Conservation (phyloP, 495 filamentous ascomycete species). For the Rhypophila decipiens region DNA sequence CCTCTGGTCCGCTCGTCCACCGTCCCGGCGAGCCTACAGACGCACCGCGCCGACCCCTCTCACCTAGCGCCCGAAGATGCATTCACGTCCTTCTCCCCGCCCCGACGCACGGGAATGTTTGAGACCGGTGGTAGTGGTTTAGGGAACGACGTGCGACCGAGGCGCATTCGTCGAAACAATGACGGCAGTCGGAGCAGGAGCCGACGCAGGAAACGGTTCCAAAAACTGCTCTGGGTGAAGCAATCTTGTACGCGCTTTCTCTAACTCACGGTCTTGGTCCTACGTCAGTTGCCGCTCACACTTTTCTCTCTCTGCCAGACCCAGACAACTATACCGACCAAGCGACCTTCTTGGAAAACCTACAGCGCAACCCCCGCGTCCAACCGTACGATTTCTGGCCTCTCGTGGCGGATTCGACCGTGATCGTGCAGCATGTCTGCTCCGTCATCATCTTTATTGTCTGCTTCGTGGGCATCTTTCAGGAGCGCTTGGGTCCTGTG, state of each 20-base stretch:
- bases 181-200: constrained; percentile 33
- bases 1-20: constrained; percentile 35
- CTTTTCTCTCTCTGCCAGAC: constrained; percentile 44
- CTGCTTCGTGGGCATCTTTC: constrained; percentile 85
- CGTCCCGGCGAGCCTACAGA: constrained; percentile 23
- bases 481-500: constrained; percentile 76
- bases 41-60: constrained; percentile 35
- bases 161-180: constrained; percentile 28
- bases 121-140: constrained; percentile 26
- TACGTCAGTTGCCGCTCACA: background rate
- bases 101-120: constrained; percentile 44
- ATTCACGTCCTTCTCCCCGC: constrained; percentile 55
- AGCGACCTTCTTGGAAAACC: constrained; percentile 88
- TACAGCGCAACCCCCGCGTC: constrained; percentile 90
- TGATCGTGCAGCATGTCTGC: constrained; percentile 94
- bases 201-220: constrained; percentile 69
- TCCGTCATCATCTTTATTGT: constrained; percentile 91
- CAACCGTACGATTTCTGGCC: constrained; percentile 98
- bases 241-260: constrained; percentile 63
- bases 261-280: background rate
- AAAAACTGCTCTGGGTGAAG: constrained; percentile 96
- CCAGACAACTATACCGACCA: constrained; percentile 98
- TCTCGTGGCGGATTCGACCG: constrained; percentile 87
- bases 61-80: constrained; percentile 81
- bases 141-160: constrained; percentile 15